These are phyloP conservation scores for Protomyces lactucae-debilis DNA, from an alignment of 1,139 yeast species.

Conservation along the genomic window DNA sequence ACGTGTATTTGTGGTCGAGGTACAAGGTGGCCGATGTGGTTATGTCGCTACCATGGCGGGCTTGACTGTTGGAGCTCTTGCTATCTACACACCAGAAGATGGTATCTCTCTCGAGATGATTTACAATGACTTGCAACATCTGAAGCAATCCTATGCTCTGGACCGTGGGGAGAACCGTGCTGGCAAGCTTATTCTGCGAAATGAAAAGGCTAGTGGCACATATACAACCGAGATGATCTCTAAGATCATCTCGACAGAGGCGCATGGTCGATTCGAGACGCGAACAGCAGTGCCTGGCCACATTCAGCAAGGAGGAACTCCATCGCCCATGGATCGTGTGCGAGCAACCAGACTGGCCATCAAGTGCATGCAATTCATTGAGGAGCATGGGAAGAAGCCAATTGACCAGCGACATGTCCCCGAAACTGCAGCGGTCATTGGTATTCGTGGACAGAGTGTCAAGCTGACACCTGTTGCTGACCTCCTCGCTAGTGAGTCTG, in stretches of 20 bases:
- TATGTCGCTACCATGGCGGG: constrained; percentile 84
- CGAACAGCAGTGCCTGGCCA: constrained; percentile 98
- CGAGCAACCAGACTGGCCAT: constrained; percentile 88
- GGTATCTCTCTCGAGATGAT: constrained; percentile 67
- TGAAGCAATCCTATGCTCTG: constrained; percentile 61
- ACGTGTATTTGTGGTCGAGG: constrained; percentile 92
- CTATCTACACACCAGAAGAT: constrained; percentile 88
- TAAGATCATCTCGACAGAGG: constrained; percentile 72
- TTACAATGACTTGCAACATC: constrained; percentile 67
- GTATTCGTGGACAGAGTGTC: constrained; percentile 74
- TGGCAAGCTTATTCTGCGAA: constrained; percentile 81
- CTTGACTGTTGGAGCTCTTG: constrained; percentile 87
- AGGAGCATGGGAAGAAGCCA: constrained; percentile 40
- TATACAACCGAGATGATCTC: constrained; percentile 78
- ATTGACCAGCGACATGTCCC: constrained; percentile 29
- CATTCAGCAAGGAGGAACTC: constrained; percentile 95
- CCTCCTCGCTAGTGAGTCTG: constrained; percentile 82
- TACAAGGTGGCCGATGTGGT: constrained; percentile 96
- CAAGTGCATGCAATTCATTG: constrained; percentile 80
- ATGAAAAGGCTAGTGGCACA: constrained; percentile 77
- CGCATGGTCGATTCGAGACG: constrained; percentile 73
- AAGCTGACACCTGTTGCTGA: constrained; percentile 66
- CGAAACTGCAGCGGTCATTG: constrained; percentile 77
- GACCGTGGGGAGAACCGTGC: constrained; percentile 79
- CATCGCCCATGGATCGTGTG: constrained; percentile 91